Conservation (phyloP, 2,329 filamentous ascomycete genomes). For the Plenodomus tracheiphilus region DNA sequence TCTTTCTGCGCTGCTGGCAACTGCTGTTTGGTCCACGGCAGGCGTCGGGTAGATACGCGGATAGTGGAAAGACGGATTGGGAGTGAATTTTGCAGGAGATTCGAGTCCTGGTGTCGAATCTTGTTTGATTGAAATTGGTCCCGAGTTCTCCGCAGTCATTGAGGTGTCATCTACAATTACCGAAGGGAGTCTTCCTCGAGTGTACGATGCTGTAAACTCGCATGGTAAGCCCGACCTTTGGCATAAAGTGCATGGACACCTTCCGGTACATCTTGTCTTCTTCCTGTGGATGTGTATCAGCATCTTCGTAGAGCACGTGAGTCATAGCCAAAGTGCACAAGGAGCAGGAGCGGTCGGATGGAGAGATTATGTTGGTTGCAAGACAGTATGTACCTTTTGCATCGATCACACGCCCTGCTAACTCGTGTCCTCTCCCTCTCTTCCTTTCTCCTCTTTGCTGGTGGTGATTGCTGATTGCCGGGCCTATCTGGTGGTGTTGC, state of each 20-base stretch:
- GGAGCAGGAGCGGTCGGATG: not conserved
- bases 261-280: slow-evolving; percentile 43
- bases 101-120: slow-evolving; percentile 10
- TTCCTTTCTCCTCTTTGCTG: slow-evolving; percentile 39
- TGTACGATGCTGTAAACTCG: slow-evolving; percentile 56
- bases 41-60: slow-evolving; percentile 19
- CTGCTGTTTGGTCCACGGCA: slow-evolving; percentile 19
- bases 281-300: slow-evolving; percentile 33
- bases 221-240: slow-evolving; percentile 44
- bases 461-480: slow-evolving; percentile 24
- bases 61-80: slow-evolving; percentile 22
- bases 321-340: not conserved
- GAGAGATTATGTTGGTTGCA: too few species aligned
- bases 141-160: slow-evolving; percentile 18
- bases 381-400: slow-evolving; percentile 49
- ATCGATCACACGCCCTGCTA: slow-evolving; percentile 54
- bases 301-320: slow-evolving; percentile 2
- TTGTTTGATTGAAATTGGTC: slow-evolving; percentile 18
- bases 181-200: slow-evolving; percentile 50
- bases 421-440: slow-evolving; percentile 47
- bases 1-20: slow-evolving; percentile 11
- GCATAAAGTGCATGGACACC: slow-evolving; percentile 42
- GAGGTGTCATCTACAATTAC: slow-evolving; percentile 42
- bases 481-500: slow-evolving; percentile 18
- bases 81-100: slow-evolving; percentile 12